Evolutionary conservation across 805 yeast genomes (phyloP).

Genomic region (Yamadazyma scolyti): DNA sequence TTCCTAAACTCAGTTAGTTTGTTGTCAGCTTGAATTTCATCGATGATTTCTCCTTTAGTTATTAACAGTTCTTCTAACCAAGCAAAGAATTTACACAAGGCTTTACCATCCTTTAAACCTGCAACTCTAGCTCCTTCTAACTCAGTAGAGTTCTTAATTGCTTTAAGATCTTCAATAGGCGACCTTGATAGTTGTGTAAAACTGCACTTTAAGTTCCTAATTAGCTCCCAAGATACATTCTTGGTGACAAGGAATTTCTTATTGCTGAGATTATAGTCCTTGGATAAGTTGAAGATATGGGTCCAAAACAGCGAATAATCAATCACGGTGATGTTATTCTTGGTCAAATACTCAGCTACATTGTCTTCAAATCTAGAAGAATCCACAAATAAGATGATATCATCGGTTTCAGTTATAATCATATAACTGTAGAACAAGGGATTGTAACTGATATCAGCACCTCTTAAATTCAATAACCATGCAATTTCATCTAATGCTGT

Average conservation of each 20-base stretch:
- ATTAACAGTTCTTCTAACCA: constrained; percentile 57
- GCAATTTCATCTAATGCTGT: constrained; percentile 52
- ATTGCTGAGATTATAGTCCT: constrained; percentile 25
- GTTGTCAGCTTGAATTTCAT: constrained; percentile 60
- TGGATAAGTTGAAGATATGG: constrained; percentile 36
- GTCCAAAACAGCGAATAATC: constrained; percentile 46
- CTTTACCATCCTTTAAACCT: constrained; percentile 57
- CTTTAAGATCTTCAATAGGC: constrained; percentile 48
- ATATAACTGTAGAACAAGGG: constrained; percentile 49
- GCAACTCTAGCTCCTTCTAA: constrained; percentile 48
- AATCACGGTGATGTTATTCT: constrained; percentile 26
- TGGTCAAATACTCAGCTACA: constrained; percentile 21
- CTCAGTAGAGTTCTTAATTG: constrained; percentile 48
- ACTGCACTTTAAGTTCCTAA: constrained; percentile 28
- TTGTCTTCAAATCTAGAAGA: constrained; percentile 33
- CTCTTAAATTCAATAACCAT: constrained; percentile 51
- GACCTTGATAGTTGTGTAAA: constrained; percentile 27
- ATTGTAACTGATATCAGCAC: constrained; percentile 52
- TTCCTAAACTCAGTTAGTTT: constrained; percentile 36
- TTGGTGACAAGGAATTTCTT: constrained; percentile 28
- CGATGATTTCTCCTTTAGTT: constrained; percentile 36
- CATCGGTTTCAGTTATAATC: constrained; percentile 23
- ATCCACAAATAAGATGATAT: constrained; percentile 41
- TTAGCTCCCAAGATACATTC: constrained; percentile 38
- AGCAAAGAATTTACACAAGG: constrained; percentile 49